phyloP scores from a whole-genome alignment of 2,329 filamentous ascomycete genomes.

The Tolypocladium sp. region DNA sequence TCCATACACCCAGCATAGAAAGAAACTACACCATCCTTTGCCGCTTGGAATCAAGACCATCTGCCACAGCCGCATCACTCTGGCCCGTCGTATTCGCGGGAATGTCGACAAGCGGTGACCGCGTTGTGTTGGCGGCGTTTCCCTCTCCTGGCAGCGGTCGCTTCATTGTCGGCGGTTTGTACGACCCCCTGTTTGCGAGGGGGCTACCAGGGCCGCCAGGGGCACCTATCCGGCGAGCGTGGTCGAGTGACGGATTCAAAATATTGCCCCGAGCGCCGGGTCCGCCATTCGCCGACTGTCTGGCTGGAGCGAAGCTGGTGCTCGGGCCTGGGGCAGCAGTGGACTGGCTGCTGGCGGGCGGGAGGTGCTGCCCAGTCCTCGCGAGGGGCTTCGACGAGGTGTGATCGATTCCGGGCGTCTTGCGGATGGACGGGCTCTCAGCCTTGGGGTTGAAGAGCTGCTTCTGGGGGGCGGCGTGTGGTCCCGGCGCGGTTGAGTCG shows the following conservation, averaged over 20 bases:
- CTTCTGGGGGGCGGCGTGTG: conserved; percentile 37
- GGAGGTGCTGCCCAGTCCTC: conserved; percentile 43
- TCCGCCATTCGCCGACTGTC: conserved; percentile 16
- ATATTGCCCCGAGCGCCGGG: conserved; percentile 28
- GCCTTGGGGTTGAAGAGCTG: conserved; percentile 63
- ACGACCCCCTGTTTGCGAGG: conserved; percentile 47
- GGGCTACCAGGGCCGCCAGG: conserved; percentile 46
- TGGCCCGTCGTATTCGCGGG: conserved; percentile 30
- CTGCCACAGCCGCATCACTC: conserved; percentile 10
- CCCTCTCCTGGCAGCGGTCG: conserved; percentile 28
- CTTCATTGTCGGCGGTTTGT: conserved; percentile 52
- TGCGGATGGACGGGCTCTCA: conserved; percentile 77
- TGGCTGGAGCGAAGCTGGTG: conserved; percentile 19
- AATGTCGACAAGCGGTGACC: conserved; percentile 42
- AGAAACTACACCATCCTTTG: conserved; percentile 34
- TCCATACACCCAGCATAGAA: conserved; percentile 1
- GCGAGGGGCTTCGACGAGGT: conserved; percentile 64
- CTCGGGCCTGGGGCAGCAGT: conserved; percentile 10
- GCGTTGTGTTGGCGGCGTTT: conserved; percentile 12
- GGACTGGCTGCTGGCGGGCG: conserved; percentile 25
- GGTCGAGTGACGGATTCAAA: conserved; percentile 44
- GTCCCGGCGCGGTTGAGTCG: conserved; percentile 11
- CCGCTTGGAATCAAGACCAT: conserved; percentile 38
- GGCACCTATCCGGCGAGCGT: conserved; percentile 48
- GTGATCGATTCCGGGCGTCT: conserved; percentile 82